phyloP scores from a whole-genome alignment of 805 yeast genomes.

The Myxozyma neglecta region DNA sequence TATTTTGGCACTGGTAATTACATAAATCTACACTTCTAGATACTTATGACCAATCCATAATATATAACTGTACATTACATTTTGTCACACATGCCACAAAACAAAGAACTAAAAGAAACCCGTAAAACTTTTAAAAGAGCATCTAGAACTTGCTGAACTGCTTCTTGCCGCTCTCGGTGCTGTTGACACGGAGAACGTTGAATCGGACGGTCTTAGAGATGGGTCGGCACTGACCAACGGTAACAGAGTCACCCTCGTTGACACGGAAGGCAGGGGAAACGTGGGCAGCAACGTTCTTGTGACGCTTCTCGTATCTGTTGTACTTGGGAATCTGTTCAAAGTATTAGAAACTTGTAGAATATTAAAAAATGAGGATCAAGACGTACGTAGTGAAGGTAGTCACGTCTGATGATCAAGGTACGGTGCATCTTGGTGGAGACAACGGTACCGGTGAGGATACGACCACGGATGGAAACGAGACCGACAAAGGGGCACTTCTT shows the following conservation, averaged over 20 bases:
- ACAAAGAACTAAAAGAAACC: constrained; percentile 24
- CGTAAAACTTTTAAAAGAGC: constrained; percentile 17
- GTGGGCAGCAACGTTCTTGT: constrained; percentile 99
- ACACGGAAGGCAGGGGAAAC: constrained; percentile 99
- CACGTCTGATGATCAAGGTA: constrained; percentile 99
- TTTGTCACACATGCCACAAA: constrained; percentile 22
- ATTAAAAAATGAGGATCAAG: not conserved
- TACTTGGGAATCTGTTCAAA: constrained; percentile 77
- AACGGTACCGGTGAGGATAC: constrained; percentile 98
- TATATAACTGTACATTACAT: constrained; percentile 20
- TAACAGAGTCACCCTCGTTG: constrained; percentile 96
- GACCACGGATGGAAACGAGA: constrained; percentile 97
- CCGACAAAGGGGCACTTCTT: constrained; percentile 99
- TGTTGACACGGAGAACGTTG: constrained; percentile 93
- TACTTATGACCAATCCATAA: not conserved
- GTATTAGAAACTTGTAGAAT: not conserved
- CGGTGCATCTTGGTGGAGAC: constrained; percentile 99
- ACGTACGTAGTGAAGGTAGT: constrained; percentile 86
- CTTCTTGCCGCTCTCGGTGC: constrained; percentile 81
- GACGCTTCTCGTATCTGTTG: constrained; percentile 99
- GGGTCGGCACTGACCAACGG: constrained; percentile 99
- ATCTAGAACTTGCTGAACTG: constrained; percentile 91
- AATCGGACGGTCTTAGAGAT: constrained; percentile 99
- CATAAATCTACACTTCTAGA: no score
- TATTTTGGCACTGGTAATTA: no score